Conservation (phyloP, 2,329 filamentous ascomycete genomes). For the Paramyrothecium sp. region DNA sequence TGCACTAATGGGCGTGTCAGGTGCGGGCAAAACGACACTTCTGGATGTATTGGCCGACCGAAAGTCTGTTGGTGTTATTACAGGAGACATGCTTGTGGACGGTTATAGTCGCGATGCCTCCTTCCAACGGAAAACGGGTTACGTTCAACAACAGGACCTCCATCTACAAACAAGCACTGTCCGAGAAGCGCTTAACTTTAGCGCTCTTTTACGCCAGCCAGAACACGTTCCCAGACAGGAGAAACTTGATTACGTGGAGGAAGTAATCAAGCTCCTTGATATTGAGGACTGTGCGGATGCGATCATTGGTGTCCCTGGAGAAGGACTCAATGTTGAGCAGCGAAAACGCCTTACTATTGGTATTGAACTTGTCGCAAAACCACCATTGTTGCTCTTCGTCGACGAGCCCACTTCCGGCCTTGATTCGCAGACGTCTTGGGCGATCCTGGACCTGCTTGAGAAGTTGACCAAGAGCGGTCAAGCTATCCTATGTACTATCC, state of each 20-base stretch:
- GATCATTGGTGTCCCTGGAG: conserved; percentile 81
- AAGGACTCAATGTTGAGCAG: conserved; percentile 71
- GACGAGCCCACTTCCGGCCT: conserved; percentile 92
- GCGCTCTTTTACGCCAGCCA: conserved; percentile 79
- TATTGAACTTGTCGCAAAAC: conserved; percentile 88
- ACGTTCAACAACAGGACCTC: conserved; percentile 90
- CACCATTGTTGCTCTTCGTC: conserved; percentile 80
- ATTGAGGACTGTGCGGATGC: conserved; percentile 88
- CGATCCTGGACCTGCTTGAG: conserved; percentile 79
- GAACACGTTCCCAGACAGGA: conserved; percentile 65
- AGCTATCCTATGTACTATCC: conserved; percentile 89
- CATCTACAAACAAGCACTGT: conserved; percentile 80
- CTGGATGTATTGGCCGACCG: conserved; percentile 81
- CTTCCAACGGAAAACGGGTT: conserved; percentile 87
- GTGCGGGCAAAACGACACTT: conserved; percentile 86
- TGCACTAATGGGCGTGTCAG: conserved; percentile 83
- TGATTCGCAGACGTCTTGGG: conserved; percentile 87
- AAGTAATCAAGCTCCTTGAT: conserved; percentile 83
- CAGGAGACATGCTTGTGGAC: conserved; percentile 71
- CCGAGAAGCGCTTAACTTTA: conserved; percentile 81
- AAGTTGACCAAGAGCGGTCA: conserved; percentile 85
- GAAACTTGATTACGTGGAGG: conserved; percentile 83
- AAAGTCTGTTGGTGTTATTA: conserved; percentile 81
- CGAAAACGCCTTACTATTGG: conserved; percentile 81
- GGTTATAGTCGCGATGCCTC: conserved; percentile 67